Evolutionary conservation across 2,329 filamentous ascomycete genomes (phyloP).

Genomic region (Magnaporthales sp.): DNA sequence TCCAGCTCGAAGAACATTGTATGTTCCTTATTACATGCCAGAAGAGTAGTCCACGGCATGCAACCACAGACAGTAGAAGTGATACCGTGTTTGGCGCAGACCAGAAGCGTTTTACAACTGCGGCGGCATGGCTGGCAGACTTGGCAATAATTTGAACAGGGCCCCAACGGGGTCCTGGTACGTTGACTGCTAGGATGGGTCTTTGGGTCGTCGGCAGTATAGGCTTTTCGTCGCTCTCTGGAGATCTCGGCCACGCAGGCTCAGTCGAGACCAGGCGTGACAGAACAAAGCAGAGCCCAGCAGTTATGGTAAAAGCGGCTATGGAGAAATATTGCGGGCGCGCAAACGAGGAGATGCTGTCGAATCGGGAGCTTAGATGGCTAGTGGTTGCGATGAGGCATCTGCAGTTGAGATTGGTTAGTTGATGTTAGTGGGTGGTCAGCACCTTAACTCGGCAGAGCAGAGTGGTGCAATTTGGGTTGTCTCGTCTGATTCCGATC

Average conservation of each 20-base stretch:
- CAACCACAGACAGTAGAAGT: not conserved
- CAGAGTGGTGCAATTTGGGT: not conserved
- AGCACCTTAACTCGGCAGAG: not conserved
- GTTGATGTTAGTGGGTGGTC: not conserved
- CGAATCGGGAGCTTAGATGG: not conserved
- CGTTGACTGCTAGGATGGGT: not conserved
- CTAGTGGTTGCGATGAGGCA: constrained; percentile 3
- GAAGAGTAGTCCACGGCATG: not conserved
- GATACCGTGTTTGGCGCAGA: not conserved
- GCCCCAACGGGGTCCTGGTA: not conserved
- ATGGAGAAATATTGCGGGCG: not conserved
- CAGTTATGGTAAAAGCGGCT: not conserved
- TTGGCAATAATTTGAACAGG: not conserved
- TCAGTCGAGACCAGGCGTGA: not conserved
- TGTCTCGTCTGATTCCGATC: not conserved
- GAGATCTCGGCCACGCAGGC: not conserved
- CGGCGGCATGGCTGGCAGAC: not conserved
- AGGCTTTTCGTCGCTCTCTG: not conserved
- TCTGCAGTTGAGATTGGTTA: not conserved
- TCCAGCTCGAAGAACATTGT: constrained; percentile 2
- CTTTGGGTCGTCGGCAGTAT: not conserved
- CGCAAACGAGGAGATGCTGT: not conserved
- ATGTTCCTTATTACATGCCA: not conserved
- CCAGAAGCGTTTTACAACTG: not conserved
- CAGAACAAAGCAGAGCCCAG: not conserved